Conservation (phyloP, 2,329 filamentous ascomycete species). For the Cladophialophora exuberans region DNA sequence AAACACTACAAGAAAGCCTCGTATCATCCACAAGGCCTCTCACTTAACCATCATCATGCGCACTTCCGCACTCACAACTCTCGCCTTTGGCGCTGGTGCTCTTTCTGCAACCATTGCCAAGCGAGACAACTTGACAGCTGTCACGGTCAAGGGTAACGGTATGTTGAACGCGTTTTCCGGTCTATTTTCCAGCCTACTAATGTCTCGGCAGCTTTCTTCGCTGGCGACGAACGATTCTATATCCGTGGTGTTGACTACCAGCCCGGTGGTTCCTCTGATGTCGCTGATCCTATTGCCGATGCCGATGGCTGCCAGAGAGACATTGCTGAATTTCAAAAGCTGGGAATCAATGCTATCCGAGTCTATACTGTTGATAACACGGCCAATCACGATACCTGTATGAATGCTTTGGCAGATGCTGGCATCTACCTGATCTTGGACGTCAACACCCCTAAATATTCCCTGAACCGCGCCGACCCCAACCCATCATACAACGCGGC, state of each 20-base stretch:
- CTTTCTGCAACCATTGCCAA: constrained; percentile 47
- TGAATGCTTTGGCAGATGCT: constrained; percentile 76
- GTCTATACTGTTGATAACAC: constrained; percentile 93
- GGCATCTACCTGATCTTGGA: constrained; percentile 92
- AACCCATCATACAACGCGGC: constrained; percentile 79
- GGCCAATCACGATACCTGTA: constrained; percentile 78
- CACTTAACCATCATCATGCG: constrained; percentile 53
- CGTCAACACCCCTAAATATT: constrained; percentile 89
- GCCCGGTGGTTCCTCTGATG: constrained; percentile 64
- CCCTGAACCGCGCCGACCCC: constrained; percentile 78
- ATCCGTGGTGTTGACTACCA: constrained; percentile 65
- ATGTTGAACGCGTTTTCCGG: constrained; percentile 26
- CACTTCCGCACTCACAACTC: constrained; percentile 48
- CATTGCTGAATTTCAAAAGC: constrained; percentile 77
- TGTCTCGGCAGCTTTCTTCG: constrained; percentile 60
- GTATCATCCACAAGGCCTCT: constrained; percentile 3
- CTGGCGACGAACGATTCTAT: constrained; percentile 61
- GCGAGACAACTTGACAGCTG: constrained; percentile 55
- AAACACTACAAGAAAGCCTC: neutral
- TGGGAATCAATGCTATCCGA: constrained; percentile 88
- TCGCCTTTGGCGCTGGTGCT: constrained; percentile 51
- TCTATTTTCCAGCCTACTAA: constrained; percentile 7
- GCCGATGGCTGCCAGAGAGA: constrained; percentile 72
- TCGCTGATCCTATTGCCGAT: constrained; percentile 77
- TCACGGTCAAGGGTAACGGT: constrained; percentile 67